Evolutionary conservation across 768 basidiomycete species (phyloP).

Genomic region (Rhizopogon roseolus): DNA sequence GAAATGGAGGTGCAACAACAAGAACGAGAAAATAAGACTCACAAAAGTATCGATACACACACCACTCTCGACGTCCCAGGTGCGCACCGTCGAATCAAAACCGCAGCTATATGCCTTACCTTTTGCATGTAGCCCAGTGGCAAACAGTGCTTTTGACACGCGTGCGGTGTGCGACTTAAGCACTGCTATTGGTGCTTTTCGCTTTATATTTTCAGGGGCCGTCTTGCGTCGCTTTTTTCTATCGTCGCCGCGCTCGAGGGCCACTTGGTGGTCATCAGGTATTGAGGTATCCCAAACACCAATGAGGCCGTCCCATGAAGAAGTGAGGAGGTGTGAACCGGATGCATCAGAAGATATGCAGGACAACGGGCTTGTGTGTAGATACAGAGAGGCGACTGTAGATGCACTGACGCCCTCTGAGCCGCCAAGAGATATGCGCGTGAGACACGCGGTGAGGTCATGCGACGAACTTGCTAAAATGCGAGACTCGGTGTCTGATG

Average conservation of each 20-base stretch:
- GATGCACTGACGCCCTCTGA: slow-evolving; percentile 23
- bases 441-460: slow-evolving; percentile 68
- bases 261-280: slow-evolving; percentile 60
- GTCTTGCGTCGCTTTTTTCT: slow-evolving; percentile 63
- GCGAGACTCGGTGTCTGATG: slow-evolving; percentile 25
- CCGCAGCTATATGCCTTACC: slow-evolving; percentile 68
- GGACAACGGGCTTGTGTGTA: slow-evolving; percentile 81
- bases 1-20: background rate
- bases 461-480: slow-evolving; percentile 71
- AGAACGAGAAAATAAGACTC: slow-evolving; percentile 18
- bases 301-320: slow-evolving; percentile 84
- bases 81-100: slow-evolving; percentile 85
- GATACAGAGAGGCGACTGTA: slow-evolving; percentile 65
- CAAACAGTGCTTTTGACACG: slow-evolving; percentile 71
- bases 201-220: slow-evolving; percentile 33
- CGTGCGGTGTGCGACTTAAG: slow-evolving; percentile 82
- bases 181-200: slow-evolving; percentile 67
- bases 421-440: slow-evolving; percentile 10
- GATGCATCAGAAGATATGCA: slow-evolving; percentile 52
- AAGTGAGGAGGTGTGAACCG: slow-evolving; percentile 68
- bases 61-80: slow-evolving; percentile 83
- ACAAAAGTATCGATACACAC: slow-evolving; percentile 70
- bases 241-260: slow-evolving; percentile 13
- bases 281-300: slow-evolving; percentile 74
- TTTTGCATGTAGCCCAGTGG: slow-evolving; percentile 21